These are phyloP conservation scores for Mortierella sp. DNA, from an alignment of 371 early-diverging fungal species.

Conservation along the genomic window DNA sequence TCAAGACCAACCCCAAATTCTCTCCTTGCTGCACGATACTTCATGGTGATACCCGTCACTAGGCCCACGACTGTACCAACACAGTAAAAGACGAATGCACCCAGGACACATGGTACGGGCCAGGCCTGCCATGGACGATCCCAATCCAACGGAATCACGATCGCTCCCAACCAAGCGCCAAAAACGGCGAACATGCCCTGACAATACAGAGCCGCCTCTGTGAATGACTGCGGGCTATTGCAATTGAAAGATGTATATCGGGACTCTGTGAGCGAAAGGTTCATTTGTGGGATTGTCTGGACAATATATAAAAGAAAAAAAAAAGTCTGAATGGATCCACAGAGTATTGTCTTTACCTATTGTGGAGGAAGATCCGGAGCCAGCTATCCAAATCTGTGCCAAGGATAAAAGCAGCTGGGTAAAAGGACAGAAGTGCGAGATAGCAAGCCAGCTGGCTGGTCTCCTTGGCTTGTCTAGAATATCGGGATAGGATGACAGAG, in stretches of 20 bases:
- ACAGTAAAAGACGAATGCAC: slow-evolving; percentile 51
- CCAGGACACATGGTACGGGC: slow-evolving; percentile 57
- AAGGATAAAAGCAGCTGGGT: slow-evolving; percentile 44
- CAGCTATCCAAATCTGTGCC: slow-evolving; percentile 37
- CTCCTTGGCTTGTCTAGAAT: slow-evolving; percentile 36
- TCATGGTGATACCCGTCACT: slow-evolving; percentile 39
- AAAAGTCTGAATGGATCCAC: neutral
- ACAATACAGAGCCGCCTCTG: slow-evolving; percentile 43
- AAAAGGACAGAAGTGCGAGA: slow-evolving; percentile 42
- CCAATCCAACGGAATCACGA: slow-evolving; percentile 60
- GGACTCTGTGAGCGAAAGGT: neutral
- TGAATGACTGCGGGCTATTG: slow-evolving; percentile 35
- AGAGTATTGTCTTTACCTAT: slow-evolving; percentile 37
- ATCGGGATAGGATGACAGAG: neutral
- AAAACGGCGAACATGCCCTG: slow-evolving; percentile 51
- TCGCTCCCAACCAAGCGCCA: slow-evolving; percentile 59
- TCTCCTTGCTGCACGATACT: slow-evolving; percentile 26
- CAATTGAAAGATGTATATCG: neutral
- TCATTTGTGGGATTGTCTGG: neutral
- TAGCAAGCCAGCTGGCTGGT: slow-evolving; percentile 37
- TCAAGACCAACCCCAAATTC: slow-evolving; percentile 30
- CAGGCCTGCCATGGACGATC: slow-evolving; percentile 60
- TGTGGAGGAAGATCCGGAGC: slow-evolving; percentile 42
- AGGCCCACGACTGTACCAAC: slow-evolving; percentile 46
- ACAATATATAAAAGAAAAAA: neutral